Evolutionary conservation across 2,329 filamentous ascomycete genomes (phyloP).

Genomic region (Xenoacremonium recifei): DNA sequence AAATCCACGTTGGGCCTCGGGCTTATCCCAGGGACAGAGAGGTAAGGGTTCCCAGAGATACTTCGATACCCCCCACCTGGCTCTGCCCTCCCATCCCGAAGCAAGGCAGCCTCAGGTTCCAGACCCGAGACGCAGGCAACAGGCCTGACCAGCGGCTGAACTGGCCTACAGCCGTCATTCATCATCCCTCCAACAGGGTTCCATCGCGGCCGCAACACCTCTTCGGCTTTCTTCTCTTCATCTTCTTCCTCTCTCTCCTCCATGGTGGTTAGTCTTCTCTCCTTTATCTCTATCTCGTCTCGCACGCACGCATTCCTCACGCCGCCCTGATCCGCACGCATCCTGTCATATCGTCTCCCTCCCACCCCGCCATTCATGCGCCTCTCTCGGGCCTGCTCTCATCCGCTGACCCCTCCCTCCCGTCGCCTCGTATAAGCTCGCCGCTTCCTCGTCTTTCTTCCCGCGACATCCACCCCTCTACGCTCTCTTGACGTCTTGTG

Average conservation of each 20-base stretch:
- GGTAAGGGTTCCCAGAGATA: neutral
- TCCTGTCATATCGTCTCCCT: constrained; percentile 14
- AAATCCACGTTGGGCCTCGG: no score
- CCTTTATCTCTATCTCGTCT: constrained; percentile 7
- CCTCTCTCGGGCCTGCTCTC: constrained; percentile 12
- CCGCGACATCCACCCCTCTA: constrained; percentile 18
- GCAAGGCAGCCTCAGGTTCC: constrained; percentile 5
- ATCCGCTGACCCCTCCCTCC: constrained; percentile 25
- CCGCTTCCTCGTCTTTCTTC: constrained; percentile 23
- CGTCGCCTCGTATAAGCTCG: constrained; percentile 14
- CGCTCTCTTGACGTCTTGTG: constrained; percentile 19
- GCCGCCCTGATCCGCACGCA: constrained; percentile 11
- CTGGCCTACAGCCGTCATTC: no score
- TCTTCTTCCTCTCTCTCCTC: constrained; percentile 7
- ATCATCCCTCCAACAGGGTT: neutral
- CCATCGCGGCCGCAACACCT: neutral
- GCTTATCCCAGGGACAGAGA: no score
- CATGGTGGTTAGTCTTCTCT: constrained; percentile 4
- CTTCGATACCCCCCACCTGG: neutral
- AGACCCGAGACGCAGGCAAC: constrained; percentile 1
- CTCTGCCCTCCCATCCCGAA: neutral
- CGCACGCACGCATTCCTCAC: constrained; percentile 3
- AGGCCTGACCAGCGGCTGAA: neutral
- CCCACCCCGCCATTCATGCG: constrained; percentile 18
- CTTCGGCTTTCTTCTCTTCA: constrained; percentile 4